Evolutionary conservation across 345 rosid species (phyloP).

Genomic region (Syzygium grande): DNA sequence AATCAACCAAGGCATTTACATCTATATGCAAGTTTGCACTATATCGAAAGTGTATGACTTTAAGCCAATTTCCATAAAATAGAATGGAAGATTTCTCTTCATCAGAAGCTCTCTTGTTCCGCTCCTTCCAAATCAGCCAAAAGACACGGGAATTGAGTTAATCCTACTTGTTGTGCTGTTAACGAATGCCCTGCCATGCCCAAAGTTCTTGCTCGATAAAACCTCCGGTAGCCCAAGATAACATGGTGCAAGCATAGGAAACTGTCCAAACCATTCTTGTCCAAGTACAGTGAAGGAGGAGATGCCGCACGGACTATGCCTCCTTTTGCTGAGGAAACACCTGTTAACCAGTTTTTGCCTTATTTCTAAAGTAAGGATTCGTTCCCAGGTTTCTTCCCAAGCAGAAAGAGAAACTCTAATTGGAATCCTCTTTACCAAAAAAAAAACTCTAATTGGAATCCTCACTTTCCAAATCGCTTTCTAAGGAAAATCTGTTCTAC

Average conservation of each 20-base stretch:
- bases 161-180: too few species aligned
- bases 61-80: too few species aligned
- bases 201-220: not conserved
- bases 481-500: not conserved
- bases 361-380: rapidly evolving
- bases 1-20: not conserved
- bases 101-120: too few species aligned
- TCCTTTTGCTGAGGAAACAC: not conserved
- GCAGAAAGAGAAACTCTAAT: not conserved
- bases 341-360: not conserved
- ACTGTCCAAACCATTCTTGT: not conserved
- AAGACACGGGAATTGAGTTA: too few species aligned
- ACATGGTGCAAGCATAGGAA: not conserved
- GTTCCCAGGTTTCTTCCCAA: not conserved
- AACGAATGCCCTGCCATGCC: not conserved
- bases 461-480: not conserved
- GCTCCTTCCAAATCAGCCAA: too few species aligned
- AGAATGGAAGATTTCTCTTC: too few species aligned
- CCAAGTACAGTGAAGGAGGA: not conserved
- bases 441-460: not conserved
- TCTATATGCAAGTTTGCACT: not conserved
- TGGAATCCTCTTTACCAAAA: too few species aligned
- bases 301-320: not conserved
- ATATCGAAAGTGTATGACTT: not conserved
- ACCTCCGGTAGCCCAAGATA: not conserved